A percentile compares a stretch with the other conserved stretches of the same genome.
These are phyloP conservation scores for Eucalyptus brandiana DNA, from an alignment of 345 rosid species.

Conservation along the genomic window DNA sequence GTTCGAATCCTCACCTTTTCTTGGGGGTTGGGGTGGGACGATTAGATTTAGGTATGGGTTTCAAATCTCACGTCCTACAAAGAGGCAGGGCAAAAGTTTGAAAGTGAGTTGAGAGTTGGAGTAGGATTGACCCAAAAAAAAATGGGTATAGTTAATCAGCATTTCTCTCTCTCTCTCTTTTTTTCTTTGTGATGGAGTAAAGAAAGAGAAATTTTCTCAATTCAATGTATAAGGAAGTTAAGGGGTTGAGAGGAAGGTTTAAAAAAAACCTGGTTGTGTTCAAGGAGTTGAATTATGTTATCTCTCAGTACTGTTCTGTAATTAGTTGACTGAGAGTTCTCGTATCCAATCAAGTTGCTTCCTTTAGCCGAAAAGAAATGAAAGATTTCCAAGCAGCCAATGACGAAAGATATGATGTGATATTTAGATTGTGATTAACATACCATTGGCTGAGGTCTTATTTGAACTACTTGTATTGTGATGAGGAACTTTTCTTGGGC, in stretches of 20 bases:
- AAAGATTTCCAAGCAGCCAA: neutral
- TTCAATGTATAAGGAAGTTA: neutral
- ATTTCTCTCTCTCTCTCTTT: neutral
- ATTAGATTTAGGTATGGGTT: no score
- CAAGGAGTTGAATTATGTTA: neutral
- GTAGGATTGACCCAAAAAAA: no score
- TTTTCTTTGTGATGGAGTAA: neutral
- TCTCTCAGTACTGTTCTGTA: neutral
- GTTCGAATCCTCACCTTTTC: no score
- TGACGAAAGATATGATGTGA: neutral
- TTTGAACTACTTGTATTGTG: neutral
- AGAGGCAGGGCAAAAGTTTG: no score
- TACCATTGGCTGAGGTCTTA: neutral
- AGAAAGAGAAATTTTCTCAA: neutral
- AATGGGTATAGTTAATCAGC: neutral
- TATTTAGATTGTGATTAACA: neutral
- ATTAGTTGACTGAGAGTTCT: neutral
- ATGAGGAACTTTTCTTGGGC: neutral
- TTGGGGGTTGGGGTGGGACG: no score
- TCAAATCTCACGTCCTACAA: no score
- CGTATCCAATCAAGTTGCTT: neutral
- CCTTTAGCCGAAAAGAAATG: neutral
- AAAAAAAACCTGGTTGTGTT: neutral
- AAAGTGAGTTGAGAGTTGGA: no score
- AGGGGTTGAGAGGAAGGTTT: neutral